Conservation (phyloP, 495 filamentous ascomycete species). For the Penicillium ochrochloron region DNA sequence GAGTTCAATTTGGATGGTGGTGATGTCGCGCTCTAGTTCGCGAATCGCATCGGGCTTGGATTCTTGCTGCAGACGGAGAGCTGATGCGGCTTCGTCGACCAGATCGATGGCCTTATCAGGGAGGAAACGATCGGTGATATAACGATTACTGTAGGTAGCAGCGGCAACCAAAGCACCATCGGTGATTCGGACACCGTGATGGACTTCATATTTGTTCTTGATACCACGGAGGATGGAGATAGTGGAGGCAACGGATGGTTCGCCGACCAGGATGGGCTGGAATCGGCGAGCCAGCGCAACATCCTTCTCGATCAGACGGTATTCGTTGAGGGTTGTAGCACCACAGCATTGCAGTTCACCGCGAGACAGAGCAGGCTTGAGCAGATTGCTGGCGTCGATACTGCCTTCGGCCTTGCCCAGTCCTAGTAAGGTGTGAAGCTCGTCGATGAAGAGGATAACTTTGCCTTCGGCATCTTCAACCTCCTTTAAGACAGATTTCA, state of each 20-base stretch:
- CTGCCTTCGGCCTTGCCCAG: conserved; percentile 94
- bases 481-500: conserved; percentile 90
- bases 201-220: conserved; percentile 95
- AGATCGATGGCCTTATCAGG: conserved; percentile 97
- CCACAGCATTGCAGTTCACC: conserved; percentile 96
- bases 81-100: conserved; percentile 93
- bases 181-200: conserved; percentile 90
- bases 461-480: conserved; percentile 86
- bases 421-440: conserved; percentile 88
- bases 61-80: conserved; percentile 90
- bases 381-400: conserved; percentile 92
- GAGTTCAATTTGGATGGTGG: conserved; percentile 96
- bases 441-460: conserved; percentile 94
- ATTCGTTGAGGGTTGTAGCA: conserved; percentile 91
- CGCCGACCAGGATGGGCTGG: conserved; percentile 87
- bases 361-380: conserved; percentile 91
- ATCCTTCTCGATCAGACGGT: conserved; percentile 93
- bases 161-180: conserved; percentile 92
- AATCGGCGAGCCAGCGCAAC: conserved; percentile 90
- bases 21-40: conserved; percentile 88
- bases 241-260: conserved; percentile 88
- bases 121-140: conserved; percentile 93
- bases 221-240: conserved; percentile 96
- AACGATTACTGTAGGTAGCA: conserved; percentile 89
- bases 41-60: conserved; percentile 94